Evolutionary conservation across 768 basidiomycete species (phyloP).

Genomic region (Trametes meyenii): DNA sequence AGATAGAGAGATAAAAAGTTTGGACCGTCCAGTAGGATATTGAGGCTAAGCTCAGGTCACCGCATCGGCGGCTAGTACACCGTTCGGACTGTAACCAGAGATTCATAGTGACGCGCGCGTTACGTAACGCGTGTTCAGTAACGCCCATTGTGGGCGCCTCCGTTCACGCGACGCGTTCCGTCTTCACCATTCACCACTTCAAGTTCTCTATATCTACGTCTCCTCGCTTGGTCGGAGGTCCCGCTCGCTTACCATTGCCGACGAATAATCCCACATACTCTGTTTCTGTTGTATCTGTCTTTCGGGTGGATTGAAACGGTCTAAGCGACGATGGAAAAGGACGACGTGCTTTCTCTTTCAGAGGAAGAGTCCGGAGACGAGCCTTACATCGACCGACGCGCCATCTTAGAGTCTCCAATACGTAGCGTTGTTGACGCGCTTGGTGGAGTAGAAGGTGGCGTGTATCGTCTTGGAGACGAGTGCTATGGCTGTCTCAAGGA

Average conservation of each 20-base stretch:
- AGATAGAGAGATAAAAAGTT: too few species aligned
- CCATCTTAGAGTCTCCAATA: slow-evolving; percentile 67
- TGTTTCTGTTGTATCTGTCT: not conserved
- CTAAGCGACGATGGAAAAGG: slow-evolving; percentile 25
- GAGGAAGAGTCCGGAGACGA: slow-evolving; percentile 37
- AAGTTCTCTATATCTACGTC: not conserved
- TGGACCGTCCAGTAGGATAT: too few species aligned
- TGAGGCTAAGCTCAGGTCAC: too few species aligned
- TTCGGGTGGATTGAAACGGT: not conserved
- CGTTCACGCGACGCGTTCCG: not conserved
- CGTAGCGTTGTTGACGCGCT: slow-evolving; percentile 78
- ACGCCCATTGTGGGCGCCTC: too few species aligned
- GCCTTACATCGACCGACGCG: slow-evolving; percentile 44
- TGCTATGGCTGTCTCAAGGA: slow-evolving; percentile 87
- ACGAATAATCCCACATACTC: not conserved
- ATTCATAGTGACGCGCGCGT: slow-evolving; percentile 1
- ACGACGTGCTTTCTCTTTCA: slow-evolving; percentile 32
- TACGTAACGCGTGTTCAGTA: slow-evolving; percentile 7
- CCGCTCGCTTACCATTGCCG: not conserved
- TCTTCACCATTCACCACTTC: not conserved
- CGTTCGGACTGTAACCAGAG: too few species aligned
- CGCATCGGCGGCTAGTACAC: too few species aligned
- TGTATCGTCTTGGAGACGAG: slow-evolving; percentile 81
- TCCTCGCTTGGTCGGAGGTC: not conserved
- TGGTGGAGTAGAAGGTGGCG: slow-evolving; percentile 68